A percentile compares a stretch with the other conserved stretches of the same genome.
These are phyloP conservation scores for Dalbergia cultrata DNA, from an alignment of 306 rosid genomes.

Conservation along the genomic window DNA sequence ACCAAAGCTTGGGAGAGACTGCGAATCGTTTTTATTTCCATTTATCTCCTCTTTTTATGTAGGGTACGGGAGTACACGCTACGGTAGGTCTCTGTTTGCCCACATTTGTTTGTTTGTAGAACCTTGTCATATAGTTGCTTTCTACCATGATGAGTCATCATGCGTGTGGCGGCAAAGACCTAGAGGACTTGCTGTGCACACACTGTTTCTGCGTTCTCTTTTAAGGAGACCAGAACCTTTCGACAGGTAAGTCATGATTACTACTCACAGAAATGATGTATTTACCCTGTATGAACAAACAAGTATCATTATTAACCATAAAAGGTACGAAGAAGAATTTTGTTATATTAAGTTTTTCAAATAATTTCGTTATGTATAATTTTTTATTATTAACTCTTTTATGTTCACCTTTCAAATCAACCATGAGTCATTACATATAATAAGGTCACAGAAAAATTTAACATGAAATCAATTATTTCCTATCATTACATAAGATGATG, in stretches of 20 bases:
- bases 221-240: conserved; percentile 52
- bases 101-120: neutral
- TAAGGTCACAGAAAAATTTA: too few species aligned
- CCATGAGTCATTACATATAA: too few species aligned
- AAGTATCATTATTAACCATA: neutral
- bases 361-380: too few species aligned
- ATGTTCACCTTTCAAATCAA: too few species aligned
- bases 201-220: conserved; percentile 19
- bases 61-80: conserved; percentile 4
- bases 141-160: neutral
- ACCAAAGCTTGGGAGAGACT: neutral
- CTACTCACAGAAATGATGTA: neutral
- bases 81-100: conserved; percentile 1
- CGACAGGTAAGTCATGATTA: neutral
- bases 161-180: conserved; percentile 23
- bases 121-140: conserved; percentile 15
- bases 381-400: too few species aligned
- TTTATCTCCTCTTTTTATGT: neutral
- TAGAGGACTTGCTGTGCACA: neutral
- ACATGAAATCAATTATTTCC: too few species aligned
- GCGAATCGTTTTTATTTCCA: neutral
- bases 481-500: too few species aligned
- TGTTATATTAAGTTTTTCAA: too few species aligned
- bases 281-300: neutral
- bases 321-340: neutral